These are phyloP conservation scores for Jamesozyma piceae DNA, from an alignment of 805 yeast species.

Conservation along the genomic window DNA sequence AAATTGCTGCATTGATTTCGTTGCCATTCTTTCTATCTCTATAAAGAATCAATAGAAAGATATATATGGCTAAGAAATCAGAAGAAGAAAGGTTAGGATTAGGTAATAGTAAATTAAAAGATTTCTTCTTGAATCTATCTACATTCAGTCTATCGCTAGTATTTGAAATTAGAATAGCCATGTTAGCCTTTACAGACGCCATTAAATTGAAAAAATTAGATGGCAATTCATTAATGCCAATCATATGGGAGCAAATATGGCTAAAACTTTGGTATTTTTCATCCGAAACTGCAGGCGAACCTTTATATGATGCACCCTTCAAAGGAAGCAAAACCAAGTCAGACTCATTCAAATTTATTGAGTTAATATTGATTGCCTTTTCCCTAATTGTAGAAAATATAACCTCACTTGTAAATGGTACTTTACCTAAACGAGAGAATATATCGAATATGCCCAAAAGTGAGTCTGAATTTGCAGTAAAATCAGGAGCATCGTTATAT, in stretches of 20 bases:
- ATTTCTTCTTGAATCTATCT: slow-evolving; percentile 17
- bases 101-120: slow-evolving; percentile 18
- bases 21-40: slow-evolving; percentile 10
- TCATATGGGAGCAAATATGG: slow-evolving; percentile 22
- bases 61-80: slow-evolving; percentile 22
- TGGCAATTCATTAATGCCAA: slow-evolving; percentile 25
- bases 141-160: slow-evolving; percentile 15
- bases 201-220: slow-evolving; percentile 19
- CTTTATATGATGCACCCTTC: slow-evolving; percentile 21
- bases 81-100: slow-evolving; percentile 22
- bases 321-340: slow-evolving; percentile 21
- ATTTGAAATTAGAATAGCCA: slow-evolving; percentile 21
- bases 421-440: slow-evolving; percentile 30
- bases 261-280: slow-evolving; percentile 21
- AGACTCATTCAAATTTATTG: slow-evolving; percentile 9
- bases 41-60: slow-evolving; percentile 17
- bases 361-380: slow-evolving; percentile 19
- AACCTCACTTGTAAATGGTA: slow-evolving; percentile 64
- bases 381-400: slow-evolving; percentile 26
- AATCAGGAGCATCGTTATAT: slow-evolving; percentile 20
- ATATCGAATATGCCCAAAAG: slow-evolving; percentile 29
- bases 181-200: slow-evolving; percentile 13
- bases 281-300: slow-evolving; percentile 10
- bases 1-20: slow-evolving; percentile 12
- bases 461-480: slow-evolving; percentile 24